Percentiles rank a stretch among this genome's conserved stretches.
Conservation (phyloP, 179 eudicot genomes). For the Actinidia chinensis region DNA sequence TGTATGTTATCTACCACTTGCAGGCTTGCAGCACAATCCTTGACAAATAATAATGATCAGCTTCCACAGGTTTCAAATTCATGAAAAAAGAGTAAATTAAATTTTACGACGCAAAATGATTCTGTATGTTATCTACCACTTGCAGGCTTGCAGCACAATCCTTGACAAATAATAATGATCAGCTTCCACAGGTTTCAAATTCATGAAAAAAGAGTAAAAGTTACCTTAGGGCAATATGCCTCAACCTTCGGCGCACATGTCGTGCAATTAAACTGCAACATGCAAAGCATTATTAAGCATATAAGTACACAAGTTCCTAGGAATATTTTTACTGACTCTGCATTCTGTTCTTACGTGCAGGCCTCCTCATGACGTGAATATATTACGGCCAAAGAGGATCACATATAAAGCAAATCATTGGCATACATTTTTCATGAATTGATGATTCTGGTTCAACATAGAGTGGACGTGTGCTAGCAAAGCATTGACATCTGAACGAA, state of each 20-base stretch:
- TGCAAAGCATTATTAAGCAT: constrained; percentile 1
- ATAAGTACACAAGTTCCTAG: too few species aligned
- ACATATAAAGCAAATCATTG: background rate
- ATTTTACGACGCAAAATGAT: too few species aligned
- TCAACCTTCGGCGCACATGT: constrained; percentile 81
- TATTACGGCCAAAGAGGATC: too few species aligned
- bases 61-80: background rate
- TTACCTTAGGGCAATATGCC: constrained; percentile 93
- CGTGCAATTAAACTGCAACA: constrained; percentile 77
- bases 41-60: constrained; percentile 1
- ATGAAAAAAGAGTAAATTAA: background rate
- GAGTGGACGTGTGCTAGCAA: too few species aligned
- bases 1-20: too few species aligned
- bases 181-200: background rate
- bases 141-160: constrained; percentile 4
- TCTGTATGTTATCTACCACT: too few species aligned
- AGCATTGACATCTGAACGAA: background rate
- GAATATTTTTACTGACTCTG: background rate
- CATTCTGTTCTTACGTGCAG: background rate
- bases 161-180: background rate
- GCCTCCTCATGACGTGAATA: background rate
- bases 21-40: constrained; percentile 5
- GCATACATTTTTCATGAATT: background rate
- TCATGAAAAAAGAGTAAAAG: constrained; percentile 6
- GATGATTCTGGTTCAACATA: background rate